Conservation (phyloP, 805 yeast species). For the Kodamaea restingae region DNA sequence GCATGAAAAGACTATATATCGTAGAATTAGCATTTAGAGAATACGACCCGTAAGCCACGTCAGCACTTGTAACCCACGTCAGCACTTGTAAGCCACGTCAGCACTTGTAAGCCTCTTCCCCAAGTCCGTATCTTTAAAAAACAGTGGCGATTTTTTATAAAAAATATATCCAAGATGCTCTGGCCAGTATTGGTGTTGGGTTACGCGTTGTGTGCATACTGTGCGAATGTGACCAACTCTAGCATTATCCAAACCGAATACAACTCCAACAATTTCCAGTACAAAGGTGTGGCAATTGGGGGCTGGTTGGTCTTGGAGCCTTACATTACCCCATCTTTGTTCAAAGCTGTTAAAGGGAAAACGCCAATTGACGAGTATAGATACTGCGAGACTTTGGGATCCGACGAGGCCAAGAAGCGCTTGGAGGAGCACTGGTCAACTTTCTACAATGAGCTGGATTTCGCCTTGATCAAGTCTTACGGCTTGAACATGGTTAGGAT, state of each 20-base stretch:
- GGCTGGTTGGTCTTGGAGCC: constrained; percentile 76
- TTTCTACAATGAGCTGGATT: constrained; percentile 58
- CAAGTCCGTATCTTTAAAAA: too few relatives aligned
- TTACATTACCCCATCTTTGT: constrained; percentile 63
- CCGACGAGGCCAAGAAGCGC: constrained; percentile 37
- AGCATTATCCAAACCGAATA: constrained; percentile 5
- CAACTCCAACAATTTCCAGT: constrained; percentile 12
- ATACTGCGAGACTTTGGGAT: constrained; percentile 47
- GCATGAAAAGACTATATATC: too few relatives aligned
- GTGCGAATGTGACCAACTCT: constrained; percentile 3
- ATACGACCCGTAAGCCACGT: too few relatives aligned
- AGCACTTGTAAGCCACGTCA: too few relatives aligned
- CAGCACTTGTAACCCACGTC: too few relatives aligned
- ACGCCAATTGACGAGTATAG: constrained; percentile 62
- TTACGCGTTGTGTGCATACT: neutral
- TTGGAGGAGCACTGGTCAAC: constrained; percentile 53
- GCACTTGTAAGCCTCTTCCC: too few relatives aligned
- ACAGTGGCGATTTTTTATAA: too few relatives aligned
- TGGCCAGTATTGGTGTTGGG: neutral
- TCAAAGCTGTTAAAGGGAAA: constrained; percentile 35
- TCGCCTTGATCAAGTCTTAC: constrained; percentile 42
- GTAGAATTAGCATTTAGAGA: too few relatives aligned
- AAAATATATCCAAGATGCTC: too few relatives aligned
- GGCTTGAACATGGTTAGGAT: constrained; percentile 72
- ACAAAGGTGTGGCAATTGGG: constrained; percentile 53